Percentiles rank a stretch among this genome's conserved stretches.
Evolutionary conservation across 805 yeast species (phyloP).

Genomic region (Ogataea methanolica): DNA sequence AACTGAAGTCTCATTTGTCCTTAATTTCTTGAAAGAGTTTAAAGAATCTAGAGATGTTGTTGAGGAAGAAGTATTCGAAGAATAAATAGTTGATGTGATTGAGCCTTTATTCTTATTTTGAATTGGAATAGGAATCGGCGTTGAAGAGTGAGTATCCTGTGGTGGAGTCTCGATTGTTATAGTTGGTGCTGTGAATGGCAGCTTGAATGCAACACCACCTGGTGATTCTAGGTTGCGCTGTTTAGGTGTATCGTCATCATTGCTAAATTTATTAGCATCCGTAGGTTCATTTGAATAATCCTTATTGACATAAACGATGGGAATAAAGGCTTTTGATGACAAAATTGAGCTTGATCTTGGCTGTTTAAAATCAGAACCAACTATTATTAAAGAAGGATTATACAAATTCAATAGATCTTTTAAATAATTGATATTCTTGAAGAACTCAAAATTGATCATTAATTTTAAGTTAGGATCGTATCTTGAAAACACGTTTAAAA

Average conservation of each 20-base stretch:
- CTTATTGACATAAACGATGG: conserved; percentile 23
- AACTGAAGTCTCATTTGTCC: conserved; percentile 19
- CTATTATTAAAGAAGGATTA: conserved; percentile 51
- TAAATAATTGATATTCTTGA: conserved; percentile 42
- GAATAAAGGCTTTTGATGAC: conserved; percentile 21
- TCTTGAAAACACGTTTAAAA: conserved; percentile 23
- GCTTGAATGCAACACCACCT: conserved; percentile 19
- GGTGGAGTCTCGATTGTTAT: conserved; percentile 11
- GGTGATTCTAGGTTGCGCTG: conserved; percentile 7
- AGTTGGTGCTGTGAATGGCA: conserved; percentile 19
- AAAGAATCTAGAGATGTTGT: conserved; percentile 13
- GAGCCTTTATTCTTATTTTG: conserved; percentile 6
- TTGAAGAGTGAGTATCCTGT: not conserved
- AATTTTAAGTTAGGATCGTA: conserved; percentile 36
- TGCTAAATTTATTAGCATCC: not conserved
- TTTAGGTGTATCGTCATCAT: conserved; percentile 7
- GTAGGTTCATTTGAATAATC: conserved; percentile 9
- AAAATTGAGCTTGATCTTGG: conserved; percentile 26
- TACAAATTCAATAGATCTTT: conserved; percentile 53
- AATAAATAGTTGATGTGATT: conserved; percentile 7
- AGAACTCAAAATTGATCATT: conserved; percentile 54
- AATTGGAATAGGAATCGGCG: conserved; percentile 1
- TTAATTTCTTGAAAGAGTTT: conserved; percentile 11
- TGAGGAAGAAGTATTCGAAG: conserved; percentile 6
- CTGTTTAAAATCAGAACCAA: conserved; percentile 28